phyloP scores from a whole-genome alignment of 2,329 filamentous ascomycete species.

The Monilinia vaccinii-corymbosi region DNA sequence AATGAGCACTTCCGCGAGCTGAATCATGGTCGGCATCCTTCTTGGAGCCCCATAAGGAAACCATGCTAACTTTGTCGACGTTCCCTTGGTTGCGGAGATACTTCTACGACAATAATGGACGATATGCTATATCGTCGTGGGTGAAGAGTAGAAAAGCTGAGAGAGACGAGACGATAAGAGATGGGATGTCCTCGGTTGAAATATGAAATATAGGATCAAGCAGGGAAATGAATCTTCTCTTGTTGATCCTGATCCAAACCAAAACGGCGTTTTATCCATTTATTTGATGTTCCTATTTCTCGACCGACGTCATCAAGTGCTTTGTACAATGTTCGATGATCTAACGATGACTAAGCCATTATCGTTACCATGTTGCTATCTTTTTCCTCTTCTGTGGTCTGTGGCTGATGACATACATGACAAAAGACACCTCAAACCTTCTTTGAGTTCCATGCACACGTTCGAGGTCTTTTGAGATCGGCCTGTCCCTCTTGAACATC shows the following conservation, averaged over 20 bases:
- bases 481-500: not conserved
- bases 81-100: not conserved
- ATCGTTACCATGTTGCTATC: not conserved
- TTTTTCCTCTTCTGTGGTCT: not conserved
- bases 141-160: not conserved
- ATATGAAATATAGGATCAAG: not conserved
- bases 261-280: no score
- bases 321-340: no score
- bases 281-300: no score
- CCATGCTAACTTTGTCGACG: constrained; percentile 31
- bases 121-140: not conserved
- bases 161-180: not conserved
- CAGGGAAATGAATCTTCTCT: not conserved
- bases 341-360: no score
- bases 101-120: not conserved
- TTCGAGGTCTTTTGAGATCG: not conserved
- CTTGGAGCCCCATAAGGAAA: constrained; percentile 46
- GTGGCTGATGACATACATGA: not conserved
- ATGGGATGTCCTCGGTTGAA: not conserved
- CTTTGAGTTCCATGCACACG: not conserved
- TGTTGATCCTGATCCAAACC: not conserved
- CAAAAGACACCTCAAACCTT: not conserved
- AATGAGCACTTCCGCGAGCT: not conserved
- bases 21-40: constrained; percentile 35
- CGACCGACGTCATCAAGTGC: no score